Percentiles rank a stretch among this genome's conserved stretches.
Evolutionary conservation across 2,329 filamentous ascomycete genomes (phyloP).

Genomic region (Parafenestella ontariensis): DNA sequence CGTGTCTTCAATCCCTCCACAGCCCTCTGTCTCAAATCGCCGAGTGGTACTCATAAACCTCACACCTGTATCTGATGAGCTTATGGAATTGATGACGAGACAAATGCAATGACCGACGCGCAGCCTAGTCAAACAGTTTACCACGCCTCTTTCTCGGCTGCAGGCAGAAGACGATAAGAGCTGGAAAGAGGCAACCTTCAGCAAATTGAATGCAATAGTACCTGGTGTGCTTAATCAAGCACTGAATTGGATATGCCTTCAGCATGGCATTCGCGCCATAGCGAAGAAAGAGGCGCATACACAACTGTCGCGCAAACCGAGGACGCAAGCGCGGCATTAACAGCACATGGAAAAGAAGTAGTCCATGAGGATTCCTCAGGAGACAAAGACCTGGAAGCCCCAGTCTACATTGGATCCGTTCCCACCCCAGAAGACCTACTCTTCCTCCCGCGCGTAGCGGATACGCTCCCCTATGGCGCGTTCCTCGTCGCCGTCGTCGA

Average conservation of each 20-base stretch:
- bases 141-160: not conserved
- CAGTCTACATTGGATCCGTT: slow-evolving; percentile 25
- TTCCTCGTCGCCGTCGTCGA: slow-evolving; percentile 59
- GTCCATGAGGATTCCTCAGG: slow-evolving; percentile 4
- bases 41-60: not conserved
- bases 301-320: slow-evolving; percentile 43
- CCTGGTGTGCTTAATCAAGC: not conserved
- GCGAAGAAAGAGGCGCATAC: slow-evolving; percentile 36
- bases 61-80: not conserved
- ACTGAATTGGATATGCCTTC: slow-evolving; percentile 23
- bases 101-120: not conserved
- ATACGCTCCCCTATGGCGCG: slow-evolving; percentile 54
- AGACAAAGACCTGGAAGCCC: slow-evolving; percentile 4
- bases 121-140: not conserved
- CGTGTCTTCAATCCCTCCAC: slow-evolving; percentile 12
- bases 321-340: slow-evolving; percentile 22
- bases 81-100: not conserved
- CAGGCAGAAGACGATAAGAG: not conserved
- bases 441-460: slow-evolving; percentile 47
- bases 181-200: not conserved
- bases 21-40: not conserved
- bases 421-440: slow-evolving; percentile 36
- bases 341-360: slow-evolving; percentile 22
- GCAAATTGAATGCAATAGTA: not conserved
- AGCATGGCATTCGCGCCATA: slow-evolving; percentile 21